A percentile compares a stretch with the other conserved stretches of the same genome.
Evolutionary conservation across 257 asterid genomes (phyloP).

Genomic region (Coffea canephora): DNA sequence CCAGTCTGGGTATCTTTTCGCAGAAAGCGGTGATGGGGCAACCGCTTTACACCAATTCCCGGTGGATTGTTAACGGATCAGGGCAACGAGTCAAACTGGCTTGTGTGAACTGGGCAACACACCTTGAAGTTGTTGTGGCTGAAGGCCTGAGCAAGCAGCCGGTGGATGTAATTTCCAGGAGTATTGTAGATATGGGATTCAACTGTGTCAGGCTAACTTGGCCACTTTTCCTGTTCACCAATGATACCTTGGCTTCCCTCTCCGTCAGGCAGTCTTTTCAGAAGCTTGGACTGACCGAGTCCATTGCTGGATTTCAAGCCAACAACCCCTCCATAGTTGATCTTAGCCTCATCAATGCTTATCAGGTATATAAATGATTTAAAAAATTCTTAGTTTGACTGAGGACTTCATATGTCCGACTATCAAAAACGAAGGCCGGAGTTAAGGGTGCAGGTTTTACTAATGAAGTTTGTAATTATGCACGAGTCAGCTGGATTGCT

Average conservation of each 20-base stretch:
- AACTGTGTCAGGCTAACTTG: slow-evolving; percentile 92
- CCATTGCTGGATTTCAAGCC: slow-evolving; percentile 59
- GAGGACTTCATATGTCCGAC: background rate
- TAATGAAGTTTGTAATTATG: background rate
- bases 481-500: background rate
- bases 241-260: slow-evolving; percentile 55
- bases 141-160: slow-evolving; percentile 89
- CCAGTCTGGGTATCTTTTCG: slow-evolving; percentile 10
- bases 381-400: background rate
- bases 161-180: slow-evolving; percentile 58
- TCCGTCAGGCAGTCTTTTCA: slow-evolving; percentile 71
- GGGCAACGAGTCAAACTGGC: slow-evolving; percentile 79
- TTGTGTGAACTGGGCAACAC: slow-evolving; percentile 92
- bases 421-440: background rate
- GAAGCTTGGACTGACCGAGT: slow-evolving; percentile 55
- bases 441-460: background rate
- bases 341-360: slow-evolving; percentile 74
- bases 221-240: slow-evolving; percentile 87
- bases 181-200: slow-evolving; percentile 58
- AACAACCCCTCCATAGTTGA: slow-evolving; percentile 75
- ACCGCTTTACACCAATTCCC: slow-evolving; percentile 61
- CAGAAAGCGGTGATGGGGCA: slow-evolving; percentile 24
- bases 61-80: slow-evolving; percentile 77
- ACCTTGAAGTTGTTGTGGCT: slow-evolving; percentile 83
- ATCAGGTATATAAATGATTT: slow-evolving; percentile 44